Percentiles rank a stretch among this genome's conserved stretches.
Evolutionary conservation across 1,284 basidiomycete genomes (phyloP).

Genomic region (Ustilago cynodontis): DNA sequence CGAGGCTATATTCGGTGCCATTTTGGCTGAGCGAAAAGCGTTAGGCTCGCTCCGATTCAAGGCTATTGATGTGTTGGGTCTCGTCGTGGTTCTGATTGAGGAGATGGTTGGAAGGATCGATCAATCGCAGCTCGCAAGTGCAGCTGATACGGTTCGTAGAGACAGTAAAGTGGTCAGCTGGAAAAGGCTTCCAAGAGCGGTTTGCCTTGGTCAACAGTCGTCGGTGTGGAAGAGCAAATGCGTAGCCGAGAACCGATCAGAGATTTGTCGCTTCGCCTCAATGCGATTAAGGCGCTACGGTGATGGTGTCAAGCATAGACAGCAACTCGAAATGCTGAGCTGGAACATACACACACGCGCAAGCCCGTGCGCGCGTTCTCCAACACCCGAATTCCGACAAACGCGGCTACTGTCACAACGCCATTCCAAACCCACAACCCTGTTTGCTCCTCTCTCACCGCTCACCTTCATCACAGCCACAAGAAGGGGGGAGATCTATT

Average conservation of each 20-base stretch:
- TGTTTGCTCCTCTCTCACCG: background rate
- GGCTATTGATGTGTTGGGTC: too few relatives aligned
- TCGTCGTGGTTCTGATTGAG: too few relatives aligned
- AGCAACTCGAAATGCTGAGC: background rate
- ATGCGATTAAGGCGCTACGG: too few relatives aligned
- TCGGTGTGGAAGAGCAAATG: too few relatives aligned
- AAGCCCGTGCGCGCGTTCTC: background rate
- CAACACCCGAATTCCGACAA: background rate
- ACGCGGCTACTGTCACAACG: background rate
- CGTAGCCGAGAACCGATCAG: too few relatives aligned
- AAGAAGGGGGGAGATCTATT: too few relatives aligned
- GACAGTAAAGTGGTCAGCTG: background rate
- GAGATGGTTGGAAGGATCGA: background rate
- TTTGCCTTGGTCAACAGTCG: too few relatives aligned
- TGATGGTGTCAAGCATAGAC: background rate
- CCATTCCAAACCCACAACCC: background rate
- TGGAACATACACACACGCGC: background rate
- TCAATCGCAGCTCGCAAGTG: background rate
- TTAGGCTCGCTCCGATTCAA: too few relatives aligned
- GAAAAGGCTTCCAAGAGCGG: too few relatives aligned
- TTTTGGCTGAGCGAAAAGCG: slow-evolving; percentile 1
- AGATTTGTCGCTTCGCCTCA: too few relatives aligned
- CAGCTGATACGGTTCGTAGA: background rate
- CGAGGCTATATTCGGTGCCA: too few relatives aligned
- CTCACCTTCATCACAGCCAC: too few relatives aligned